phyloP scores from a whole-genome alignment of 352 stramenopile genomes.

The Ophiocytium majus region DNA sequence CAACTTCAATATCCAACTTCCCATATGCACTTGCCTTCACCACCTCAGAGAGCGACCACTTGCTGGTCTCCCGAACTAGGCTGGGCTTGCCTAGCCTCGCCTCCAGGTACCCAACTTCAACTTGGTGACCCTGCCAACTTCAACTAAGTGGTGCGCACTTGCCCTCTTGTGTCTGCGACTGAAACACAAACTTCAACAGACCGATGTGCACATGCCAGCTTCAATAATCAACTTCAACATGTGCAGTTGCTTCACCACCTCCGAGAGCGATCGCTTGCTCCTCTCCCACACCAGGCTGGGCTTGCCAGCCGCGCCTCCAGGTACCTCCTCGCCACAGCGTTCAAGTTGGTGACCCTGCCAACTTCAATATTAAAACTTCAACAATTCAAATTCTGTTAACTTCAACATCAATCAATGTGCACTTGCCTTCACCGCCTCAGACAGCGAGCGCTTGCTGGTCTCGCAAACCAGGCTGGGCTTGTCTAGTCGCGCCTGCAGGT shows the following conservation, averaged over 20 bases:
- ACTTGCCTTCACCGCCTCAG: constrained; percentile 28
- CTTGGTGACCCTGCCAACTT: constrained; percentile 75
- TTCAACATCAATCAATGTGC: no score
- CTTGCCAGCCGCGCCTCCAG: constrained; percentile 93
- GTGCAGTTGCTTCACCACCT: constrained; percentile 30
- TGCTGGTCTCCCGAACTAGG: no score
- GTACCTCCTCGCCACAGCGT: constrained; percentile 79
- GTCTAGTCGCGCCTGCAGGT: constrained; percentile 89
- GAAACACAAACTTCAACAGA: no score
- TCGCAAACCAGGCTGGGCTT: constrained; percentile 96
- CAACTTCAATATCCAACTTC: no score
- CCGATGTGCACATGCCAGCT: neutral
- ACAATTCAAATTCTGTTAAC: no score
- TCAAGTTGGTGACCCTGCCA: constrained; percentile 90
- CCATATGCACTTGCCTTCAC: no score
- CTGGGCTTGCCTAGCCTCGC: constrained; percentile 90
- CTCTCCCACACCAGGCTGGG: constrained; percentile 95
- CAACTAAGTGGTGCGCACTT: no score
- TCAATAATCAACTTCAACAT: neutral
- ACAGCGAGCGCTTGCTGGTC: constrained; percentile 62
- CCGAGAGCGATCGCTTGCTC: constrained; percentile 23
- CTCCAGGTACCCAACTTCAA: constrained; percentile 87
- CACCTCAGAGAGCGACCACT: no score
- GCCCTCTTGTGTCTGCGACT: no score
- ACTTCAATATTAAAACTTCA: no score